Percentiles rank a stretch among this genome's conserved stretches.
phyloP scores from a whole-genome alignment of 805 yeast genomes.

The Barnettozyma wickerhamii region DNA sequence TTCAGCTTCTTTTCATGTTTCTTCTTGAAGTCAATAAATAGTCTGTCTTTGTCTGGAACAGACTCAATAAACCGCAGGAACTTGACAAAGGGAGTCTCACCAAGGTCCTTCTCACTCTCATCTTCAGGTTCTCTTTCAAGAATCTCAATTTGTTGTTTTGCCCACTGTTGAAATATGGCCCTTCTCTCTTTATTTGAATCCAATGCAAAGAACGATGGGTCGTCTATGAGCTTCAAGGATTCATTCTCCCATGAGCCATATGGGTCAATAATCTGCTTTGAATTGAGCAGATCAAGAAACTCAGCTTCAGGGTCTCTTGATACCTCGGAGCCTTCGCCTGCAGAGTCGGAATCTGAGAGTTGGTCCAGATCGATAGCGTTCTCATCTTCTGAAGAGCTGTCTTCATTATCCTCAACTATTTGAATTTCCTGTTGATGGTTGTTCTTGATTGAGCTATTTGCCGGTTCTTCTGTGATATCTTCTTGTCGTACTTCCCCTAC shows the following conservation, averaged over 20 bases:
- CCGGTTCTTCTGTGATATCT: neutral
- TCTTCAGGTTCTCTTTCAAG: slow-evolving; percentile 2
- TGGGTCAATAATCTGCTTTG: too few relatives aligned
- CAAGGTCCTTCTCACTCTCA: slow-evolving; percentile 6
- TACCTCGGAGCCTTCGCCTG: neutral
- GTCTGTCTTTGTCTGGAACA: slow-evolving; percentile 22
- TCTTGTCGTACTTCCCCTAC: neutral
- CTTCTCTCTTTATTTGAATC: slow-evolving; percentile 32
- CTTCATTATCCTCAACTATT: slow-evolving; percentile 7
- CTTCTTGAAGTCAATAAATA: slow-evolving; percentile 38
- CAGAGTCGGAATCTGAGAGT: slow-evolving; percentile 20
- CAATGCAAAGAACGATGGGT: slow-evolving; percentile 36
- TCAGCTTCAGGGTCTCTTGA: slow-evolving; percentile 2
- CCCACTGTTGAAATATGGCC: slow-evolving; percentile 45
- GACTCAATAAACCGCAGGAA: slow-evolving; percentile 28
- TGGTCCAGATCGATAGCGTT: slow-evolving; percentile 21
- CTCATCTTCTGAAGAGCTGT: slow-evolving; percentile 20
- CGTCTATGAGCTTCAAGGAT: slow-evolving; percentile 35
- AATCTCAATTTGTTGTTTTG: slow-evolving; percentile 13
- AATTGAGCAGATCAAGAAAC: too few relatives aligned
- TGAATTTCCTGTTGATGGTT: too few relatives aligned
- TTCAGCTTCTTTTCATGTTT: slow-evolving; percentile 27
- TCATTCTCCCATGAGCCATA: slow-evolving; percentile 46
- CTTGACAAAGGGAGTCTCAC: slow-evolving; percentile 15
- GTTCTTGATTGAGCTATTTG: too few relatives aligned